Percentiles rank a stretch among this genome's conserved stretches.
phyloP scores from a whole-genome alignment of 768 basidiomycete genomes.

The Boletus reticuloceps region DNA sequence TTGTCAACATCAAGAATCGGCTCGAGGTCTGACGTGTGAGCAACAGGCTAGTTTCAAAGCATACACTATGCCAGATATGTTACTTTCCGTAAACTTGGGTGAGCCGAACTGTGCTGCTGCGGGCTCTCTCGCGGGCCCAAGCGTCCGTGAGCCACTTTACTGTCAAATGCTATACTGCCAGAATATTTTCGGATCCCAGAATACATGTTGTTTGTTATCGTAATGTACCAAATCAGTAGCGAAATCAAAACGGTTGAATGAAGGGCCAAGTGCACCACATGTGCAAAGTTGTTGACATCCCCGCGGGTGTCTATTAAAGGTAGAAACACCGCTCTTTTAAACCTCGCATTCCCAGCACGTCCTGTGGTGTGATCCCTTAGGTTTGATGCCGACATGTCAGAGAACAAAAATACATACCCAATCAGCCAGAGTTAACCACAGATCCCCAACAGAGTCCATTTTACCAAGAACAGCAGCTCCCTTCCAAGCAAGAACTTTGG shows the following conservation, averaged over 20 bases:
- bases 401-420: conserved; percentile 57
- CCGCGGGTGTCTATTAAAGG: conserved; percentile 40
- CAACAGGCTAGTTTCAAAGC: conserved; percentile 2
- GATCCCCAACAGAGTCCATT: conserved; percentile 85
- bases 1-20: conserved; percentile 50
- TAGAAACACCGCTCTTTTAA: conserved; percentile 82
- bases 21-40: conserved; percentile 46
- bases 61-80: conserved; percentile 21
- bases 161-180: conserved; percentile 9
- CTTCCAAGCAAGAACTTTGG: conserved; percentile 90
- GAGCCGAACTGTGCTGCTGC: conserved; percentile 2
- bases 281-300: neutral
- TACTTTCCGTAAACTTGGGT: conserved; percentile 10
- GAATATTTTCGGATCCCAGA: neutral
- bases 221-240: conserved; percentile 10
- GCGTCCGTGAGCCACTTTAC: neutral
- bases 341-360: conserved; percentile 74
- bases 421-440: conserved; percentile 86
- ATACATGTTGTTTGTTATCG: conserved; percentile 10
- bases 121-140: neutral
- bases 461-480: conserved; percentile 89
- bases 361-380: conserved; percentile 41
- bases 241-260: neutral
- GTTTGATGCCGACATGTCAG: neutral
- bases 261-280: neutral